These are phyloP conservation scores for Athelia psychrophila DNA, from an alignment of 1,284 basidiomycete species.

Conservation along the genomic window DNA sequence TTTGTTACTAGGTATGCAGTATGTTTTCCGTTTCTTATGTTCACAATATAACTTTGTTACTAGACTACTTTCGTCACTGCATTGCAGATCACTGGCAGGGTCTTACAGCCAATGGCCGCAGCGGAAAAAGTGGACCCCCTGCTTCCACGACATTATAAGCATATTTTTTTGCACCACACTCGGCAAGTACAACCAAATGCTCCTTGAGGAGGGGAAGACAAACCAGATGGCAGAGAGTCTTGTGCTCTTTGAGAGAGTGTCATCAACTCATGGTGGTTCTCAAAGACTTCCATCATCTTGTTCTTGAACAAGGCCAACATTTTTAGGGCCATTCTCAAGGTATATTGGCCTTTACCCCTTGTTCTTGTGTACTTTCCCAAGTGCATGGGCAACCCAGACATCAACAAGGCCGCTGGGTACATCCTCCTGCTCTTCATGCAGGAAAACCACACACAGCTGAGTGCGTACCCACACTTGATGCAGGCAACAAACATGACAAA, in stretches of 20 bases:
- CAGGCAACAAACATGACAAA: slow-evolving; percentile 81
- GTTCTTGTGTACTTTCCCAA: slow-evolving; percentile 88
- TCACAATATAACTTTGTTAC: too few relatives aligned
- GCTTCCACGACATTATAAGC: slow-evolving; percentile 92
- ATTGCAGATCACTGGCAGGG: too few relatives aligned
- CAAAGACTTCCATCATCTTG: slow-evolving; percentile 88
- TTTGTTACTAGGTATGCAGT: too few relatives aligned
- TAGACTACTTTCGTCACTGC: too few relatives aligned
- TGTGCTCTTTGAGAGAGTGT: slow-evolving; percentile 92
- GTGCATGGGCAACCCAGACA: slow-evolving; percentile 90
- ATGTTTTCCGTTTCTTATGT: too few relatives aligned
- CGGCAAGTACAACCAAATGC: slow-evolving; percentile 91
- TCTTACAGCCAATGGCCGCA: too few relatives aligned
- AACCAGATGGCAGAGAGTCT: slow-evolving; percentile 96
- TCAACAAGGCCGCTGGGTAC: slow-evolving; percentile 98
- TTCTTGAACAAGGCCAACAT: slow-evolving; percentile 97
- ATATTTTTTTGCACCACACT: slow-evolving; percentile 96
- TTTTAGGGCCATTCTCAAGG: slow-evolving; percentile 92
- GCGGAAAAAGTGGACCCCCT: slow-evolving; percentile 94
- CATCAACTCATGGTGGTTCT: slow-evolving; percentile 97
- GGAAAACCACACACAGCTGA: slow-evolving; percentile 84
- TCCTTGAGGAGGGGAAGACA: slow-evolving; percentile 82
- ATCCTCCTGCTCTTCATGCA: slow-evolving; percentile 98
- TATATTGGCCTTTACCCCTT: slow-evolving; percentile 17
- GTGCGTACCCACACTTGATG: slow-evolving; percentile 88